phyloP scores from a whole-genome alignment of 768 basidiomycete genomes.

The Floccularia luteovirens region DNA sequence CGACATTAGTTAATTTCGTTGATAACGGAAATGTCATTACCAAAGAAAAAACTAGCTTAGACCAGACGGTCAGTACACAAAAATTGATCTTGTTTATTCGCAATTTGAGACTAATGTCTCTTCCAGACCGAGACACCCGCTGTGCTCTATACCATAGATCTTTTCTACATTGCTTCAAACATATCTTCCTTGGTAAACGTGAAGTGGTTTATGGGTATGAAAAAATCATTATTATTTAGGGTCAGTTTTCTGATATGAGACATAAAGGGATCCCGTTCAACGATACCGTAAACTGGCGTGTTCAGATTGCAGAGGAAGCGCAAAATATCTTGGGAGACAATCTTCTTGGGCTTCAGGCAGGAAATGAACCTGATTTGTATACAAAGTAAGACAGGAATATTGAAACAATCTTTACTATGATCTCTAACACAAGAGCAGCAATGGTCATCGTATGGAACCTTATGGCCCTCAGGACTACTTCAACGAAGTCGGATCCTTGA shows the following conservation, averaged over 20 bases:
- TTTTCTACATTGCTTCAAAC: constrained; percentile 59
- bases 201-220: constrained; percentile 55
- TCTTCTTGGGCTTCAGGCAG: constrained; percentile 62
- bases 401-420: background rate
- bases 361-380: constrained; percentile 79
- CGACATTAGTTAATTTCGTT: constrained; percentile 30
- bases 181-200: constrained; percentile 51
- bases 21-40: constrained; percentile 30
- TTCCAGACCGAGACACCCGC: constrained; percentile 55
- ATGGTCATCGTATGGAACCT: constrained; percentile 20
- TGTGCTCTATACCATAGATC: constrained; percentile 52
- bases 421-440: constrained; percentile 14
- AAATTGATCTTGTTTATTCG: background rate
- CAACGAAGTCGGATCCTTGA: constrained; percentile 25
- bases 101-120: background rate
- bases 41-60: constrained; percentile 24
- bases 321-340: constrained; percentile 57
- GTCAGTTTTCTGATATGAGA: background rate
- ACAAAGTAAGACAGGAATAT: constrained; percentile 27
- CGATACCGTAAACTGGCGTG: constrained; percentile 42
- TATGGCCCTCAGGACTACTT: constrained; percentile 38
- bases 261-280: constrained; percentile 53
- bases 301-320: constrained; percentile 48
- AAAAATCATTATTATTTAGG: background rate
- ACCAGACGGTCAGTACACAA: background rate